Evolutionary conservation across 805 yeast species (phyloP).

Genomic region (Metschnikowia lunata): DNA sequence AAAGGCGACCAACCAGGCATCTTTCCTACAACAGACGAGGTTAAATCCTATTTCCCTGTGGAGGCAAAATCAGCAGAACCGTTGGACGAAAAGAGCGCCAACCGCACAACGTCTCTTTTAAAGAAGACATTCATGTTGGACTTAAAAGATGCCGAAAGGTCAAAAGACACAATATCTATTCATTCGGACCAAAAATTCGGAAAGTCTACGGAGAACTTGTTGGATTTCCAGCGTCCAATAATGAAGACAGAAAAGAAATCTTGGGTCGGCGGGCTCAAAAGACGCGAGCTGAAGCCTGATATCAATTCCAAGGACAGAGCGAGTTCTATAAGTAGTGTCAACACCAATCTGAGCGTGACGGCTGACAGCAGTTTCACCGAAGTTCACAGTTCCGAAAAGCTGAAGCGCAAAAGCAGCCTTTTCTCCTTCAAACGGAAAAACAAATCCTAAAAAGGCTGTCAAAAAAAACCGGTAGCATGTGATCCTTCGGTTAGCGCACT

Average conservation of each 20-base stretch:
- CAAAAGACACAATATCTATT: neutral
- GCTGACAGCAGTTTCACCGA: constrained; percentile 3
- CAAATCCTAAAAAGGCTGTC: neutral
- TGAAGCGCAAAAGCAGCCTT: constrained; percentile 25
- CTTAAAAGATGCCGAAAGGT: constrained; percentile 11
- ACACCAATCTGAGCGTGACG: constrained; percentile 9
- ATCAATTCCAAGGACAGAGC: constrained; percentile 17
- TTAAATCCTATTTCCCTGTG: neutral
- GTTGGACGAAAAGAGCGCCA: neutral
- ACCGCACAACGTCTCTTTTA: constrained; percentile 21
- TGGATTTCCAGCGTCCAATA: constrained; percentile 5
- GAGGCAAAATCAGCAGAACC: neutral
- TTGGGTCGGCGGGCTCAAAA: constrained; percentile 38
- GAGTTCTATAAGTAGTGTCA: constrained; percentile 19
- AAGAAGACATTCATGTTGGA: constrained; percentile 32
- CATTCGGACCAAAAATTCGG: neutral
- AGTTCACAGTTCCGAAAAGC: constrained; percentile 7
- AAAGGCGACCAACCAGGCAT: neutral
- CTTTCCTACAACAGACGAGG: neutral
- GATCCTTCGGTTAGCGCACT: too few relatives aligned
- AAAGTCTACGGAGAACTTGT: constrained; percentile 2
- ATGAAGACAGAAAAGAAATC: constrained; percentile 32
- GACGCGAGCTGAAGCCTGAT: constrained; percentile 25
- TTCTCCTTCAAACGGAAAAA: constrained; percentile 35
- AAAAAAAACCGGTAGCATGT: too few relatives aligned